These are phyloP conservation scores for Wickerhamiella domercqiae DNA, from an alignment of 805 yeast species.

Conservation along the genomic window DNA sequence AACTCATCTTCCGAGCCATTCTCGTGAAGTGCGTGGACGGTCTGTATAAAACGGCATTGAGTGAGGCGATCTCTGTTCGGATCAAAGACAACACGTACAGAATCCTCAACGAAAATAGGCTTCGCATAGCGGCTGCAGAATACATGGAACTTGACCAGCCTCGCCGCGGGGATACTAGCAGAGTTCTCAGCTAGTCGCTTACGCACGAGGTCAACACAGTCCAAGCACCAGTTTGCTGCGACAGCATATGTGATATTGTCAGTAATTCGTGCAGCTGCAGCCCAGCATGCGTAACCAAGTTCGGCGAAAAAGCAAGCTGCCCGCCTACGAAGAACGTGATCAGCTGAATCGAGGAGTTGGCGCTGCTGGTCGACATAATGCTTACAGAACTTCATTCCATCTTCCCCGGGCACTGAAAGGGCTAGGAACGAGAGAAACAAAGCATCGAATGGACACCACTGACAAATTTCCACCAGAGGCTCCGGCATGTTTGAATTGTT, in stretches of 20 bases:
- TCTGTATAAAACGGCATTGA: neutral
- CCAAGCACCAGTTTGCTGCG: neutral
- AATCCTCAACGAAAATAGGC: neutral
- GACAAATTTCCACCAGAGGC: too few relatives aligned
- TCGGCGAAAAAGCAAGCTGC: constrained; percentile 1
- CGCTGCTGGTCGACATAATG: neutral
- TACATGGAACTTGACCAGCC: neutral
- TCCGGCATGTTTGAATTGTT: too few relatives aligned
- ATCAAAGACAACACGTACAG: neutral
- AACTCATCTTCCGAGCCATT: neutral
- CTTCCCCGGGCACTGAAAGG: neutral
- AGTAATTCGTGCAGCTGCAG: neutral
- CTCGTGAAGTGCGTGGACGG: neutral
- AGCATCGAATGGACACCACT: constrained; percentile 1
- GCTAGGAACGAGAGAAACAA: constrained; percentile 1
- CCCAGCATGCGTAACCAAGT: constrained; percentile 1
- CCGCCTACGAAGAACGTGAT: neutral
- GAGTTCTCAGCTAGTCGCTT: neutral
- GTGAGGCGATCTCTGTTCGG: neutral
- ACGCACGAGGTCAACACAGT: neutral
- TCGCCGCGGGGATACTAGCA: neutral
- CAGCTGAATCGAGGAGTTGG: neutral
- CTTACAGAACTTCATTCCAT: neutral
- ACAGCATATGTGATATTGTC: neutral
- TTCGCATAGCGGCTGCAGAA: constrained; percentile 1